Evolutionary conservation across 805 yeast genomes (phyloP).

Genomic region (Yarrowia bubula): DNA sequence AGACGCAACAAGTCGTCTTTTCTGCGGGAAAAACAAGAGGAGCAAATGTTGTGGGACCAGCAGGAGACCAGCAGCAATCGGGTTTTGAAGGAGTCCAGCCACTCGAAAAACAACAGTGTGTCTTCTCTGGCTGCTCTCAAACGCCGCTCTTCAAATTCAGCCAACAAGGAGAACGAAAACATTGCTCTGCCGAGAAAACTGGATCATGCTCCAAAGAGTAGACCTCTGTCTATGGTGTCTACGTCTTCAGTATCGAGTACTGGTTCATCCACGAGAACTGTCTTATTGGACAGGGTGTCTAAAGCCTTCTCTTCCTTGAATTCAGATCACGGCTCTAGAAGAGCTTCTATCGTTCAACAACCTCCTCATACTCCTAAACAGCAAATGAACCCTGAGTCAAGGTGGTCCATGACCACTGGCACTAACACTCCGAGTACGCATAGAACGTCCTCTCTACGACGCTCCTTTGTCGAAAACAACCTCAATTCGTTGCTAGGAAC

Average conservation of each 20-base stretch:
- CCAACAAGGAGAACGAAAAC: conserved; percentile 6
- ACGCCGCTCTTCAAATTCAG: not conserved
- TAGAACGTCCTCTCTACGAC: not conserved
- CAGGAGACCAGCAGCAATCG: not conserved
- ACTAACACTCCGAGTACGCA: conserved; percentile 20
- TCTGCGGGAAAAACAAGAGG: conserved; percentile 16
- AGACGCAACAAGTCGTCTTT: conserved; percentile 21
- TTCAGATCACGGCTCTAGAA: conserved; percentile 10
- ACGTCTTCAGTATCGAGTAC: conserved; percentile 32
- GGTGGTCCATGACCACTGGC: conserved; percentile 19
- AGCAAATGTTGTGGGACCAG: conserved; percentile 24
- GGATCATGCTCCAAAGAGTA: not conserved
- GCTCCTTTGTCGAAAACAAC: conserved; percentile 16
- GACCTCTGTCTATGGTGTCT: conserved; percentile 24
- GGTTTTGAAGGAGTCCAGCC: conserved; percentile 23
- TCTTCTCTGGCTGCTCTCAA: conserved; percentile 14
- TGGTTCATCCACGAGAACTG: conserved; percentile 25
- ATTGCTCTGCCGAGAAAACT: not conserved
- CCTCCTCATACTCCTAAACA: conserved; percentile 29
- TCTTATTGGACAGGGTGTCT: conserved; percentile 1
- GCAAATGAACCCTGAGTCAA: conserved; percentile 1
- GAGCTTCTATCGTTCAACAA: conserved; percentile 29
- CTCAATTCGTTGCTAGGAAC: conserved; percentile 15
- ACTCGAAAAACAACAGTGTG: conserved; percentile 8
- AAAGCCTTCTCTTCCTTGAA: conserved; percentile 27